These are phyloP conservation scores for Grigorovia transvaalensis DNA, from an alignment of 805 yeast genomes.

Conservation along the genomic window DNA sequence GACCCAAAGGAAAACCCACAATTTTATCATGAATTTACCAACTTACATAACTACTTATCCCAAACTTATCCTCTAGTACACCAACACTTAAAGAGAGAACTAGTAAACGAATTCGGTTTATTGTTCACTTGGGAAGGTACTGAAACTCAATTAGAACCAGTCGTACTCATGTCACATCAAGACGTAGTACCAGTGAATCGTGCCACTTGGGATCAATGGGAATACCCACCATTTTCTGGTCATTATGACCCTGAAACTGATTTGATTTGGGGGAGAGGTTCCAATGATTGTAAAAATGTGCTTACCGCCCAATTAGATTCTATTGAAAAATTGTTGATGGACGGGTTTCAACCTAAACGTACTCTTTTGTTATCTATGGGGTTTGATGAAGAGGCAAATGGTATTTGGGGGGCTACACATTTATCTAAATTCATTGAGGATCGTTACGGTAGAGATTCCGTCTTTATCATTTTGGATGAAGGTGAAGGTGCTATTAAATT, in stretches of 20 bases:
- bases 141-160: slow-evolving; percentile 43
- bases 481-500: slow-evolving; percentile 34
- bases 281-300: slow-evolving; percentile 64
- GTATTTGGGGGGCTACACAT: slow-evolving; percentile 47
- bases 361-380: slow-evolving; percentile 59
- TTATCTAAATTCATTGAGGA: slow-evolving; percentile 38
- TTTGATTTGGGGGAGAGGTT: slow-evolving; percentile 66
- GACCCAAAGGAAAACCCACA: slow-evolving; percentile 22
- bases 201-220: slow-evolving; percentile 53
- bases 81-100: slow-evolving; percentile 37
- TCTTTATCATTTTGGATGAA: slow-evolving; percentile 65
- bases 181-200: slow-evolving; percentile 74
- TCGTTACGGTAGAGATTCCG: slow-evolving; percentile 49
- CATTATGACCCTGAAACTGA: slow-evolving; percentile 49
- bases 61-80: slow-evolving; percentile 48
- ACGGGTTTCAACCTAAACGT: slow-evolving; percentile 49
- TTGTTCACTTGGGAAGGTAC: slow-evolving; percentile 58
- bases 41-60: slow-evolving; percentile 45
- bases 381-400: slow-evolving; percentile 69
- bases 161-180: slow-evolving; percentile 67
- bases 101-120: slow-evolving; percentile 55
- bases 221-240: slow-evolving; percentile 55
- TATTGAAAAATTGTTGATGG: slow-evolving; percentile 41
- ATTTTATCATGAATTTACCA: slow-evolving; percentile 35
- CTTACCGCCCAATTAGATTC: slow-evolving; percentile 59